Base-by-base conservation (phyloP, 768 basidiomycete genomes). In the Mycena galericulata region DNA sequence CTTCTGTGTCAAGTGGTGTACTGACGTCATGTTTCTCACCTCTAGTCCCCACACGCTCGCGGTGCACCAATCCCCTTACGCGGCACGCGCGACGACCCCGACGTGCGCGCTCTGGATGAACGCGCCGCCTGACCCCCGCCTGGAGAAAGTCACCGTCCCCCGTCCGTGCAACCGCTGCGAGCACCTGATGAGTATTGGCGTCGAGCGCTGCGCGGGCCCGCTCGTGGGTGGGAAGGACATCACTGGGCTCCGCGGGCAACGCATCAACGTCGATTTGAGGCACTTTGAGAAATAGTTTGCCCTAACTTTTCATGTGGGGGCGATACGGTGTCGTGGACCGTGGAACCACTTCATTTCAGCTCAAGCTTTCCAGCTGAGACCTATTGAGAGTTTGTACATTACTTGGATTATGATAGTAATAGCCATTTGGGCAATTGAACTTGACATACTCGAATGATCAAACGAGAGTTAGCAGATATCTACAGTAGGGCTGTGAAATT, bases 151-250 rank as follows among this genome's bases (percentile, higher is more conserved):
- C 17, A 32, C 30, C 8, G 17, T 15, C 30, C 36, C 53, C 43
- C 8, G 27, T n/a, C 47, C 60, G 11, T 64, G 62, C 26, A 17
- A 17, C 9, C 62, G 32, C n/a, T 64, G 62, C 62, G 32, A 54
- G 34, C 62, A 64, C 34, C 26, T 29, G 3, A 32, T 64, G 32
- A 47, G 27, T 17, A 46, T 60, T 20, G 22, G 41, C 6, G 41
- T 58, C 40, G 18, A 15, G 30, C 41, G 58, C 43, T 32, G 26
- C 58, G 43, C 41, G 18, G 58, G 24, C n/a, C 49, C 49, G 24
- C 27, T 50, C 24, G 27, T 50, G 8, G 24, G 49, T 11, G 49
- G 49, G 7, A n/a, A 15, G 3, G 49, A 50, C 29, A 26, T 50
- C 4, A 50, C 24, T 17, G 49, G 49, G 22, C 29, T 26, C 27